phyloP scores from a whole-genome alignment of 1,284 basidiomycete species.

The Ustilago curta region DNA sequence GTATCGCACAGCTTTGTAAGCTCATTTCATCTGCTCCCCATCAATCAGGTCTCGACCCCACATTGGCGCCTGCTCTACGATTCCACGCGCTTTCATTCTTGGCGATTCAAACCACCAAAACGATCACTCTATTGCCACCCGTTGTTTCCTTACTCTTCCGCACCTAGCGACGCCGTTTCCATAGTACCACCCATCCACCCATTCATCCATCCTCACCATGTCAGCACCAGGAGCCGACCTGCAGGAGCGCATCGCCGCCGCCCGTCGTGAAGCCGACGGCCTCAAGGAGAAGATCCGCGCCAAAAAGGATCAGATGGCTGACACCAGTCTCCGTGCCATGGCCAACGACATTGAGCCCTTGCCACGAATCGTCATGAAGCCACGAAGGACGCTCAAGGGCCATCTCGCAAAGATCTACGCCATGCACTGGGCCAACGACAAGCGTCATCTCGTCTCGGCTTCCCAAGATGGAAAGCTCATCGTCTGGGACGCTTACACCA shows the following conservation, averaged over 20 bases:
- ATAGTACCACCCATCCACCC: neutral
- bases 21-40: neutral
- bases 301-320: conserved; percentile 92
- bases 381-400: conserved; percentile 91
- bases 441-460: conserved; percentile 95
- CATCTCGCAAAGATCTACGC: conserved; percentile 99
- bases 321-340: conserved; percentile 95
- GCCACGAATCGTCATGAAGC: conserved; percentile 94
- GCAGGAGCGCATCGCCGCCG: conserved; percentile 82
- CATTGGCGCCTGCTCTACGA: neutral
- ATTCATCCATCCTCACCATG: conserved; percentile 22
- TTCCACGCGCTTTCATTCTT: neutral
- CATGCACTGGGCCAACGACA: conserved; percentile 98
- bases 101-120: neutral
- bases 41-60: neutral
- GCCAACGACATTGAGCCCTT: conserved; percentile 93
- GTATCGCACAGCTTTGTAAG: neutral
- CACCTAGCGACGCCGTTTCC: neutral
- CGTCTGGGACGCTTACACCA: conserved; percentile 99
- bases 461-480: conserved; percentile 99
- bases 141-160: neutral
- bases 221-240: conserved; percentile 63
- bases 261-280: conserved; percentile 92
- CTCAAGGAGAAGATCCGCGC: conserved; percentile 97
- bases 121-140: neutral